Conservation (phyloP, 2,329 filamentous ascomycete genomes). For the Ascochyta koolunga region DNA sequence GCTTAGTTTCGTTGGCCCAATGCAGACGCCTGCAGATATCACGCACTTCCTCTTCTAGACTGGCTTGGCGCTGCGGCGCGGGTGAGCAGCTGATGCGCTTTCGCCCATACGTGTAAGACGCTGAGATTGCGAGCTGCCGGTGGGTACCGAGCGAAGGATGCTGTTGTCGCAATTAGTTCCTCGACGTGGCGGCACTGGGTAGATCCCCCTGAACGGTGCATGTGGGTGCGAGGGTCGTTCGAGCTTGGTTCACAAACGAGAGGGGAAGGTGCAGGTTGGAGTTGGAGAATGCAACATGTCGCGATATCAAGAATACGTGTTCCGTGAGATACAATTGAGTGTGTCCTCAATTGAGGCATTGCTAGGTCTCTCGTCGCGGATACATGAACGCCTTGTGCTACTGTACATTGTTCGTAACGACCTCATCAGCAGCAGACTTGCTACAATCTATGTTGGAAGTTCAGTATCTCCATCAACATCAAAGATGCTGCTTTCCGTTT, state of each 20-base stretch:
- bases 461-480: constrained; percentile 14
- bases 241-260: no score
- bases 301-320: no score
- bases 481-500: constrained; percentile 18
- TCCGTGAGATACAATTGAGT: no score
- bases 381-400: background rate
- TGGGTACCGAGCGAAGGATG: constrained; percentile 10
- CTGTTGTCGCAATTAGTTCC: background rate
- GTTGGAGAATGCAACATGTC: no score
- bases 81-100: background rate
- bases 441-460: background rate
- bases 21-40: constrained; percentile 5
- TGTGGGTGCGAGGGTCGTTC: background rate
- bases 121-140: constrained; percentile 8
- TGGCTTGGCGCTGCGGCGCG: constrained; percentile 20
- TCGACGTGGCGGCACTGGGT: background rate
- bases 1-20: background rate
- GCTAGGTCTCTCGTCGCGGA: no score
- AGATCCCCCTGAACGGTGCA: constrained; percentile 12
- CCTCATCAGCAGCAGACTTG: no score
- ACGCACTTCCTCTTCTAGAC: constrained; percentile 25
- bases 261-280: no score
- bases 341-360: no score
- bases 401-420: background rate
- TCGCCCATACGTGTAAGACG: background rate